These are phyloP conservation scores for Meyerozyma carpophila DNA, from an alignment of 1,139 yeast species.

Conservation along the genomic window DNA sequence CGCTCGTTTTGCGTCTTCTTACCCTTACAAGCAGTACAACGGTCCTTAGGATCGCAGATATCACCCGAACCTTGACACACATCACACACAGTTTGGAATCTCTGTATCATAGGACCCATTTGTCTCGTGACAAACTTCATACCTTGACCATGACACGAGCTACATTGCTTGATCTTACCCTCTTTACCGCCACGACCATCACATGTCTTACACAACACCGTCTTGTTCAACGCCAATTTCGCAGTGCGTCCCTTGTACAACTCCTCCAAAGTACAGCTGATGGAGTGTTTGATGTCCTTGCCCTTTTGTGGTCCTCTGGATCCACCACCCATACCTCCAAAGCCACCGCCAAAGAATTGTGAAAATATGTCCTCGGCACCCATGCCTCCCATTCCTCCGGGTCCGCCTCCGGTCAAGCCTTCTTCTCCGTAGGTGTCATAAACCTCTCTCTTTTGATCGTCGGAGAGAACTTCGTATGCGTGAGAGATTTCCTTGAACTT, in stretches of 20 bases:
- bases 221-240: slow-evolving; percentile 89
- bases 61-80: slow-evolving; percentile 92
- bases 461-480: slow-evolving; percentile 86
- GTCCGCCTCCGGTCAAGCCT: slow-evolving; percentile 77
- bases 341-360: slow-evolving; percentile 83
- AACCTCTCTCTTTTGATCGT: slow-evolving; percentile 79
- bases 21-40: slow-evolving; percentile 85
- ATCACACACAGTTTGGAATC: slow-evolving; percentile 94
- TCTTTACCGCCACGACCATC: slow-evolving; percentile 96
- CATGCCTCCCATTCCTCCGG: slow-evolving; percentile 71
- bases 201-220: slow-evolving; percentile 81
- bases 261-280: slow-evolving; percentile 85
- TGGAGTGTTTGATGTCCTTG: slow-evolving; percentile 85
- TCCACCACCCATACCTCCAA: slow-evolving; percentile 50
- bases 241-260: slow-evolving; percentile 92
- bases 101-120: slow-evolving; percentile 99
- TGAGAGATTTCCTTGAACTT: slow-evolving; percentile 88
- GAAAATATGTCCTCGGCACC: slow-evolving; percentile 85
- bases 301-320: slow-evolving; percentile 87
- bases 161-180: slow-evolving; percentile 84
- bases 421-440: slow-evolving; percentile 93
- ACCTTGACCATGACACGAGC: slow-evolving; percentile 86
- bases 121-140: slow-evolving; percentile 90
- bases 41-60: slow-evolving; percentile 79
- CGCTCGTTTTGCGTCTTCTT: slow-evolving; percentile 84